These are phyloP conservation scores for Juncus effusus DNA, from an alignment of 176 grass and related monocot species.

Conservation along the genomic window DNA sequence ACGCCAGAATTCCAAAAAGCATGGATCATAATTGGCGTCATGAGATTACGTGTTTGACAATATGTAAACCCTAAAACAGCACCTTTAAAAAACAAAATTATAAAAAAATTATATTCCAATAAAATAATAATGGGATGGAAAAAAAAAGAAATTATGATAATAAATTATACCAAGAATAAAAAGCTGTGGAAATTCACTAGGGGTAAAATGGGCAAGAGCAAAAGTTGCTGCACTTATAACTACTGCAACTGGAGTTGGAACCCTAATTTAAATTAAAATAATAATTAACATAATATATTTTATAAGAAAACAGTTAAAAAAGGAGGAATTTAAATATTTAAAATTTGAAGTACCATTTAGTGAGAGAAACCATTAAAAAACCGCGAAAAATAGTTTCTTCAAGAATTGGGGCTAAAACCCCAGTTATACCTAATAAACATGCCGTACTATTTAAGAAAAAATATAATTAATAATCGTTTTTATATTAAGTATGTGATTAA, in stretches of 20 bases:
- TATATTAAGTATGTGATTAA: too few species aligned
- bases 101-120: neutral
- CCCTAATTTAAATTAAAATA: constrained; percentile 40
- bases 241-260: constrained; percentile 75
- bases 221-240: constrained; percentile 76
- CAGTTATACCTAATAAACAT: constrained; percentile 77
- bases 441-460: constrained; percentile 56
- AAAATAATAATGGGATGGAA: neutral
- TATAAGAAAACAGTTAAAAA: constrained; percentile 14
- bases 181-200: constrained; percentile 82
- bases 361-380: constrained; percentile 87
- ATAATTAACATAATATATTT: constrained; percentile 12
- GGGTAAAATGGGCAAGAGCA: constrained; percentile 81
- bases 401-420: constrained; percentile 85
- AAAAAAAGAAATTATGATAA: constrained; percentile 2
- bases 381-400: constrained; percentile 97
- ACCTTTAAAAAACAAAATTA: constrained; percentile 37
- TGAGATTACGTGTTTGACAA: constrained; percentile 89
- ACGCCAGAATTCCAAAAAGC: constrained; percentile 91
- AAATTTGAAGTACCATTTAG: constrained; percentile 57
- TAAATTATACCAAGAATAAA: constrained; percentile 69
- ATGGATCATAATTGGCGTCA: constrained; percentile 84
- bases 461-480: constrained; percentile 18
- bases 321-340: constrained; percentile 23
- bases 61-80: constrained; percentile 82